A percentile compares a stretch with the other conserved stretches of the same genome.
Evolutionary conservation across 2,329 filamentous ascomycete genomes (phyloP).

Genomic region (Phaeosphaeriaceae sp.): DNA sequence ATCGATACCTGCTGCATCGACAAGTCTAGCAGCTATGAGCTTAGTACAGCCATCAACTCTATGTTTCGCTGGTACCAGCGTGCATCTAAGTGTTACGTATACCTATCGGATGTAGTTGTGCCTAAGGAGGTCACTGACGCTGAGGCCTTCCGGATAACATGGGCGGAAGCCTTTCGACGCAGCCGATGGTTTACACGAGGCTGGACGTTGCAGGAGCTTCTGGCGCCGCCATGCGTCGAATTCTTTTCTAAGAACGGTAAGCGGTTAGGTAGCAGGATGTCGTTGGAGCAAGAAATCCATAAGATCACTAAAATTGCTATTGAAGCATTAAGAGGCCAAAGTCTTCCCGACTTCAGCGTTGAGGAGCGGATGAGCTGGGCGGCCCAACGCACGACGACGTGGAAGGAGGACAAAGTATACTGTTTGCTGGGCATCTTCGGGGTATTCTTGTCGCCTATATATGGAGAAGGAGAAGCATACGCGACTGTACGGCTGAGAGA

Average conservation of each 20-base stretch:
- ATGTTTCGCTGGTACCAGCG: slow-evolving; percentile 7
- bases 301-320: slow-evolving; percentile 21
- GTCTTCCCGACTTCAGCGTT: slow-evolving; percentile 20
- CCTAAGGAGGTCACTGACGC: slow-evolving; percentile 7
- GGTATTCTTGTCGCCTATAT: slow-evolving; percentile 17
- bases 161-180: slow-evolving; percentile 10
- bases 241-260: slow-evolving; percentile 24
- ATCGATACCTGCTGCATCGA: too few species aligned
- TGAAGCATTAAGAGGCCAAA: slow-evolving; percentile 6
- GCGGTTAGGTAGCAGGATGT: slow-evolving; percentile 16
- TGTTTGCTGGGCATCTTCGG: slow-evolving; percentile 33
- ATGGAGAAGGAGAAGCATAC: slow-evolving; percentile 23
- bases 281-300: slow-evolving; percentile 15
- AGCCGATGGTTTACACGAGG: slow-evolving; percentile 11
- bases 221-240: slow-evolving; percentile 12
- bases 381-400: slow-evolving; percentile 23
- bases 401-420: slow-evolving; percentile 31
- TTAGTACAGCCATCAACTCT: neutral
- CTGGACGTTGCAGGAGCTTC: too few species aligned
- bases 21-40: neutral
- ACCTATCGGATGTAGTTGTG: slow-evolving; percentile 18
- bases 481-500: slow-evolving; percentile 21
- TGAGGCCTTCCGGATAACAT: slow-evolving; percentile 13
- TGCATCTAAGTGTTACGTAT: slow-evolving; percentile 14
- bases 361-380: slow-evolving; percentile 34